Percentiles rank a stretch among this genome's conserved stretches.
Evolutionary conservation across 306 rosid species (phyloP).

Genomic region (Gastrolobium villosum): DNA sequence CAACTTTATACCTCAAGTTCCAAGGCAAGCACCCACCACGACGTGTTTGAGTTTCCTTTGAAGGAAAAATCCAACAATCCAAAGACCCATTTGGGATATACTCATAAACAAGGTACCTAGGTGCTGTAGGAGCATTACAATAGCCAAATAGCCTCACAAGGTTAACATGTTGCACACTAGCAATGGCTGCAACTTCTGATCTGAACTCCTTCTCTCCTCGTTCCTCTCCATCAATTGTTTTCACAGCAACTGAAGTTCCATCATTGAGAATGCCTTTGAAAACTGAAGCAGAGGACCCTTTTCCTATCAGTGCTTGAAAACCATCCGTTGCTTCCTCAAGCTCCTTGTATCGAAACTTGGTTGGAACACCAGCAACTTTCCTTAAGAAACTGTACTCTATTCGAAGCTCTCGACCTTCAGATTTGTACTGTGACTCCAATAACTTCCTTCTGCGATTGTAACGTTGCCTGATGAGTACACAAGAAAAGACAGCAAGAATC

Average conservation of each 20-base stretch:
- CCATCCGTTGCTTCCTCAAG: constrained; percentile 85
- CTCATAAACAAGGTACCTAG: constrained; percentile 81
- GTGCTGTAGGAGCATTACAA: constrained; percentile 61
- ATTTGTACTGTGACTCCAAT: constrained; percentile 58
- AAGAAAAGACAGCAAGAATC: constrained; percentile 67
- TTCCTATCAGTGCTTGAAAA: constrained; percentile 69
- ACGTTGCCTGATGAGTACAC: constrained; percentile 60
- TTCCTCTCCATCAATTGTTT: constrained; percentile 67
- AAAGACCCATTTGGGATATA: constrained; percentile 80
- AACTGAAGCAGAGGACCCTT: constrained; percentile 82
- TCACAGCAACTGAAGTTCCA: constrained; percentile 87
- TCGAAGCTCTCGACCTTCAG: constrained; percentile 90
- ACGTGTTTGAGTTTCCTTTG: constrained; percentile 17
- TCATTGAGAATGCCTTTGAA: constrained; percentile 84
- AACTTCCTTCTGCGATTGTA: constrained; percentile 59
- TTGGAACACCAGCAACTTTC: constrained; percentile 89
- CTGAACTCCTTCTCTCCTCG: constrained; percentile 79
- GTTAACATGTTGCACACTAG: constrained; percentile 84
- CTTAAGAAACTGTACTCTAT: constrained; percentile 89
- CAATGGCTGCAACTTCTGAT: constrained; percentile 94
- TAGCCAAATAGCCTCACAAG: constrained; percentile 83
- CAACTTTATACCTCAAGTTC: constrained; percentile 73
- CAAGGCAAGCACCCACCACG: constrained; percentile 77
- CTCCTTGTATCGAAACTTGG: constrained; percentile 76
- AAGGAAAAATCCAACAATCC: constrained; percentile 83